Base-by-base conservation (phyloP, 768 basidiomycete species). In the Cantharellus anzutake region DNA sequence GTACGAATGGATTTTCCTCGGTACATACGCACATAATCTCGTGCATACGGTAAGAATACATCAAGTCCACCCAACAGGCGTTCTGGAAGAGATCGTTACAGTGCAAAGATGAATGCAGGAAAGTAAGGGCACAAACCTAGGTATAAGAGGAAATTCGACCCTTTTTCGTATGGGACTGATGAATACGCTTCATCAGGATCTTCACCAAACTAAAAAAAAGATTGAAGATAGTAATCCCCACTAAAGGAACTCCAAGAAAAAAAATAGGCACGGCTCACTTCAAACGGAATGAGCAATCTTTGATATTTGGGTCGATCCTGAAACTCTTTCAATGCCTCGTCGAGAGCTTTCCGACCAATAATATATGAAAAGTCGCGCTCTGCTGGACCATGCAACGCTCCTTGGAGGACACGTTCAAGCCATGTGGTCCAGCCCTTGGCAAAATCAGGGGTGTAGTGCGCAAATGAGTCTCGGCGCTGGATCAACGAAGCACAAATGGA, bases 101-200 rank as follows among this genome's bases (percentile, higher is more conserved):
- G 5, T 5, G 7, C 60, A 37, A 44, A 44, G 42, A 57, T 40
- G 48, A 56, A 59, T 29, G 20, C 5, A 59, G n/a, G 50, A 52
- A 41, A 58, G 40, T 2, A 58, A 7, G 5, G 20, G 41, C 14
- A 65, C 75, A 59, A 58, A 85, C 85, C 92, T 29, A 96, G 76
- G 67, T 87, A 76, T 16, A 92, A 76, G 14, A 98, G 73, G 65
- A 98, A 80, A 68, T 90, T 94, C 4, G 86, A 77, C 34, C 93
- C 92, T 70, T 92, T 87, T 68, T 86, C 85, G 64, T 93, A 94
- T 1, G 92, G 85, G 52, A 96, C 74, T 57, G 68, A 61, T 65
- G 37, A 53, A 61, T 60, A 60, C 3, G 59, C 63, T 39, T 64
- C 68, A 59, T 66, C 65, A 3, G 66, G 66, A 58, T 69, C 64